These are phyloP conservation scores for Acacia concinna DNA, from an alignment of 331 rosid genomes.

Conservation along the genomic window DNA sequence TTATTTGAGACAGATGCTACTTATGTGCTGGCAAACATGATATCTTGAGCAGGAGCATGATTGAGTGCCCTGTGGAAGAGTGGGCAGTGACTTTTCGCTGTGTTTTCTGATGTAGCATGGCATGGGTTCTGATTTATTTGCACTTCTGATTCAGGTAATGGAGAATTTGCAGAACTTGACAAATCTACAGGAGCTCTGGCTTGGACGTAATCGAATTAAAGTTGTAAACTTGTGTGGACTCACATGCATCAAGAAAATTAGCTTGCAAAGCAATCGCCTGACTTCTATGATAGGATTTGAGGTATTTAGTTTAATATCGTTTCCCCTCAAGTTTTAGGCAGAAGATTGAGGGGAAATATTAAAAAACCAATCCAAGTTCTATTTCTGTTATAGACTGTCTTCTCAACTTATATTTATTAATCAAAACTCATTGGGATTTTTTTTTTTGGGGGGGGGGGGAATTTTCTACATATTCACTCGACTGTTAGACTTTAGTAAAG, in stretches of 20 bases:
- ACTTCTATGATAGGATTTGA: conserved; percentile 84
- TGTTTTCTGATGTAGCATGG: neutral
- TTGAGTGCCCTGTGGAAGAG: neutral
- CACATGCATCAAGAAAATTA: conserved; percentile 77
- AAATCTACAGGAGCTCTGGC: conserved; percentile 84
- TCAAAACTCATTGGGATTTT: conserved; percentile 17
- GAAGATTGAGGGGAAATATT: neutral
- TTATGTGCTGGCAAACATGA: neutral
- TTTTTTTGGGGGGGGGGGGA: neutral
- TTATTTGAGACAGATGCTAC: neutral
- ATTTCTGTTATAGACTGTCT: neutral
- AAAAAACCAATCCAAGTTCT: neutral
- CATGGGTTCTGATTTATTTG: neutral
- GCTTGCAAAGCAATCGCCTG: conserved; percentile 94
- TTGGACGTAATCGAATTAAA: conserved; percentile 90
- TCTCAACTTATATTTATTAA: conserved; percentile 9
- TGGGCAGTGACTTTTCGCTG: neutral
- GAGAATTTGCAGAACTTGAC: conserved; percentile 68
- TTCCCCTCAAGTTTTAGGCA: neutral
- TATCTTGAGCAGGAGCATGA: neutral
- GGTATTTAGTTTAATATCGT: conserved; percentile 36
- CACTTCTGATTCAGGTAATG: conserved; percentile 64
- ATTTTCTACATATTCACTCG: conserved; percentile 6
- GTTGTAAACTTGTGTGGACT: conserved; percentile 76
- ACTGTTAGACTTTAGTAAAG: neutral